Evolutionary conservation across 1,284 basidiomycete genomes (phyloP).

Genomic region (Meripilus lineatus): DNA sequence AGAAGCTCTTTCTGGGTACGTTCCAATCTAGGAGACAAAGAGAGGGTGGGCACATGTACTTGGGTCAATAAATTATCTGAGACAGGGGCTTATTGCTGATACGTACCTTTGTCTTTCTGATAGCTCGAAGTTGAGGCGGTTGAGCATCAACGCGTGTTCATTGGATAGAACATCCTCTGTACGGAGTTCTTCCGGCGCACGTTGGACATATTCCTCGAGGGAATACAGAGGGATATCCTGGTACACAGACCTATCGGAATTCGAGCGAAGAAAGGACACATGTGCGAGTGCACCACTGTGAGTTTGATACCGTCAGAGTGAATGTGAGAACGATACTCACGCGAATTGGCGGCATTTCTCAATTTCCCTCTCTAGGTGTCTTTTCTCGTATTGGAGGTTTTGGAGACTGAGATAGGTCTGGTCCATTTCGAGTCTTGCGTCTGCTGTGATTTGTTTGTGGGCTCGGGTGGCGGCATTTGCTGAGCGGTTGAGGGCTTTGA

Average conservation of each 20-base stretch:
- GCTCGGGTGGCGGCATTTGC: conserved; percentile 66
- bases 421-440: conserved; percentile 76
- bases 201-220: conserved; percentile 56
- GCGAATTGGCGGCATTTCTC: conserved; percentile 85
- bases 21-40: conserved; percentile 48
- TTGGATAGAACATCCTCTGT: conserved; percentile 54
- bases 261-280: conserved; percentile 1
- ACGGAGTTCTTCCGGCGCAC: conserved; percentile 64
- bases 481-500: conserved; percentile 69
- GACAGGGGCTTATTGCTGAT: conserved; percentile 14
- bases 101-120: conserved; percentile 73
- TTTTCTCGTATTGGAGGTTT: conserved; percentile 78
- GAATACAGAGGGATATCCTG: conserved; percentile 73
- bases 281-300: conserved; percentile 4
- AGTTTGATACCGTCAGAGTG: no score
- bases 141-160: conserved; percentile 77
- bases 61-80: conserved; percentile 3
- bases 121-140: conserved; percentile 75
- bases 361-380: conserved; percentile 80
- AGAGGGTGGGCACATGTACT: conserved; percentile 8
- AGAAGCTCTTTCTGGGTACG: conserved; percentile 58
- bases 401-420: conserved; percentile 77
- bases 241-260: conserved; percentile 52
- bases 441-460: conserved; percentile 68
- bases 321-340: conserved; percentile 38